phyloP scores from a whole-genome alignment of 257 asterid species.

The Striga asiatica region DNA sequence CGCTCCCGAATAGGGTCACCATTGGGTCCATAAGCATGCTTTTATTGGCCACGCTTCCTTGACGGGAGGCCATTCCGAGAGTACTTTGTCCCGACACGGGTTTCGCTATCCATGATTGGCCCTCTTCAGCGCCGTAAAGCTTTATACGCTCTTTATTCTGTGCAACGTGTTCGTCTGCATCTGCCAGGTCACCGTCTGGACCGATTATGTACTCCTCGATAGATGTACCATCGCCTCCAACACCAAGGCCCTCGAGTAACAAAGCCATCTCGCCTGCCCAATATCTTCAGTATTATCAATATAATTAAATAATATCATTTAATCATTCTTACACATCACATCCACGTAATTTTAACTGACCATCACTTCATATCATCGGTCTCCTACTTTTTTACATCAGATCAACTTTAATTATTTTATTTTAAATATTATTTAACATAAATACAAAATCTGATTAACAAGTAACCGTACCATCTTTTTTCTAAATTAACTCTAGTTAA shows the following conservation, averaged over 20 bases:
- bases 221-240: conserved; percentile 82
- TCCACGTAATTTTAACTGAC: no score
- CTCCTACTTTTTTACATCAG: no score
- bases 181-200: conserved; percentile 54
- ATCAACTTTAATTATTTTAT: no score
- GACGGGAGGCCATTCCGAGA: conserved; percentile 59
- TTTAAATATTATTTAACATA: no score
- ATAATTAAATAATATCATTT: no score
- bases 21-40: conserved; percentile 64
- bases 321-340: no score
- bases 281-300: no score
- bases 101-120: conserved; percentile 86
- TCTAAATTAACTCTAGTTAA: no score
- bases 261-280: conserved; percentile 96
- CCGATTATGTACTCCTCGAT: conserved; percentile 79
- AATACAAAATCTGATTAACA: no score
- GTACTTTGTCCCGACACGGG: conserved; percentile 70
- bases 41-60: conserved; percentile 59
- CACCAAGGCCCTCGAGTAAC: conserved; percentile 66
- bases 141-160: conserved; percentile 57
- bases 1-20: conserved; percentile 89
- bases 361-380: no score
- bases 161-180: conserved; percentile 42
- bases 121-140: conserved; percentile 90
- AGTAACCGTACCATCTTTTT: no score